Evolutionary conservation across 768 basidiomycete species (phyloP).

Genomic region (Mycena capillaripes): DNA sequence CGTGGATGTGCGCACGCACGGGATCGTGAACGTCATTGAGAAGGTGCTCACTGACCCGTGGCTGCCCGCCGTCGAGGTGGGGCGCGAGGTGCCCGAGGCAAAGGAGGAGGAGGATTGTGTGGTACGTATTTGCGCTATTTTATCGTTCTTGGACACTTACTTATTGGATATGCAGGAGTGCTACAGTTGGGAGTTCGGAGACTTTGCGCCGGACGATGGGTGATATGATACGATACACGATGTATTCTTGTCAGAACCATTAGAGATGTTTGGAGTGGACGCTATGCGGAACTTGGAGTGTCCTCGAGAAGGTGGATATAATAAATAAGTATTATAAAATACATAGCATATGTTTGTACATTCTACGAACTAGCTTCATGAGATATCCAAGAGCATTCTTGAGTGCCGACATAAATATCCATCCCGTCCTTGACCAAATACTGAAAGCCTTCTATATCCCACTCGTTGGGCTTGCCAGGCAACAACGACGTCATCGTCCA

Average conservation of each 20-base stretch:
- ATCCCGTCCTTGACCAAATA: background rate
- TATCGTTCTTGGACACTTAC: background rate
- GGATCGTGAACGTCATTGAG: constrained; percentile 86
- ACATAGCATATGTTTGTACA: too few species aligned
- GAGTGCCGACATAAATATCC: constrained; percentile 9
- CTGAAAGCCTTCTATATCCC: background rate
- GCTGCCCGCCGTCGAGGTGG: constrained; percentile 71
- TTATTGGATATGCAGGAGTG: constrained; percentile 72
- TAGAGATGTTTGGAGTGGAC: too few species aligned
- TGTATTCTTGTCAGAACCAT: too few species aligned
- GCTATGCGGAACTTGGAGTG: too few species aligned
- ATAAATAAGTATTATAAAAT: too few species aligned
- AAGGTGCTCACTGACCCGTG: constrained; percentile 79
- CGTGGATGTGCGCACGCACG: constrained; percentile 85
- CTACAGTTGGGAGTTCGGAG: constrained; percentile 73
- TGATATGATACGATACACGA: background rate
- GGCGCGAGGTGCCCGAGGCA: constrained; percentile 73
- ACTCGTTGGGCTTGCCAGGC: constrained; percentile 6
- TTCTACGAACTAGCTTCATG: too few species aligned
- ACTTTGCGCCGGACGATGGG: constrained; percentile 41
- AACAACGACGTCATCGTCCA: constrained; percentile 17
- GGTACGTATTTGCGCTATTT: constrained; percentile 55
- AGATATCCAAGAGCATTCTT: constrained; percentile 1
- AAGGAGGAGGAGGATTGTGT: constrained; percentile 75
- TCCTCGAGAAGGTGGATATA: too few species aligned